Percentiles rank a stretch among this genome's conserved stretches.
Evolutionary conservation across 192 early-diverging fungal species (phyloP).

Genomic region (Linderina pennispora): DNA sequence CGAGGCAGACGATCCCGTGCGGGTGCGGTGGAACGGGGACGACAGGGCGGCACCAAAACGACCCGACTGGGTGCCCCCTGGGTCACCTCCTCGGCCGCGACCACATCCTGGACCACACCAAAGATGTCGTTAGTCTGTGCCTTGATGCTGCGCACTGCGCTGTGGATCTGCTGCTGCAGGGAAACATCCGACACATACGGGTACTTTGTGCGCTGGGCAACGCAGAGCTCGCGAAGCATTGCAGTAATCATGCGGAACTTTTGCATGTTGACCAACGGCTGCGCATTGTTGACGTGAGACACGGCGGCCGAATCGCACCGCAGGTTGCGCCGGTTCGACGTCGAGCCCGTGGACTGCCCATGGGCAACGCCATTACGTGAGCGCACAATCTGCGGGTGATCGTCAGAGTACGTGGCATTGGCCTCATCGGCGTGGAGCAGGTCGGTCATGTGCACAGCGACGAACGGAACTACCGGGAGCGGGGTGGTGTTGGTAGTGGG

Average conservation of each 20-base stretch:
- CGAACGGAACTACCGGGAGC: constrained; percentile 45
- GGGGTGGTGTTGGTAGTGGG: constrained; percentile 33
- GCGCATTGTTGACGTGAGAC: constrained; percentile 37
- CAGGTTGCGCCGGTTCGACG: constrained; percentile 1
- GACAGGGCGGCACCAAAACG: constrained; percentile 19
- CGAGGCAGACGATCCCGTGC: constrained; percentile 35
- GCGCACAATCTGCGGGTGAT: constrained; percentile 38
- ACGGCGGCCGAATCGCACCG: constrained; percentile 33
- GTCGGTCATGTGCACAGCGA: constrained; percentile 51
- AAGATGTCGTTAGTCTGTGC: constrained; percentile 45
- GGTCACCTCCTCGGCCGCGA: constrained; percentile 14
- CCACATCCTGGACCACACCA: constrained; percentile 32
- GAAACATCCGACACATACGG: constrained; percentile 40
- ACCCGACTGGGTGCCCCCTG: constrained; percentile 13
- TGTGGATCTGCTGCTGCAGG: constrained; percentile 49
- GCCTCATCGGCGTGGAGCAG: constrained; percentile 49
- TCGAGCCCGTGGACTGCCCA: too few relatives aligned
- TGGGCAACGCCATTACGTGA: constrained; percentile 18
- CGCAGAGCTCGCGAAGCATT: constrained; percentile 46
- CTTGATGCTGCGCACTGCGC: constrained; percentile 43
- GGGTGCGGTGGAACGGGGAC: constrained; percentile 22
- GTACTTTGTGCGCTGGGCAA: constrained; percentile 47
- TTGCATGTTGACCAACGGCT: constrained; percentile 48
- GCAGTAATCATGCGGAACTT: constrained; percentile 48
- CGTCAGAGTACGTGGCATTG: constrained; percentile 47